phyloP scores from a whole-genome alignment of 2,329 filamentous ascomycete genomes.

The Beauveria australis region DNA sequence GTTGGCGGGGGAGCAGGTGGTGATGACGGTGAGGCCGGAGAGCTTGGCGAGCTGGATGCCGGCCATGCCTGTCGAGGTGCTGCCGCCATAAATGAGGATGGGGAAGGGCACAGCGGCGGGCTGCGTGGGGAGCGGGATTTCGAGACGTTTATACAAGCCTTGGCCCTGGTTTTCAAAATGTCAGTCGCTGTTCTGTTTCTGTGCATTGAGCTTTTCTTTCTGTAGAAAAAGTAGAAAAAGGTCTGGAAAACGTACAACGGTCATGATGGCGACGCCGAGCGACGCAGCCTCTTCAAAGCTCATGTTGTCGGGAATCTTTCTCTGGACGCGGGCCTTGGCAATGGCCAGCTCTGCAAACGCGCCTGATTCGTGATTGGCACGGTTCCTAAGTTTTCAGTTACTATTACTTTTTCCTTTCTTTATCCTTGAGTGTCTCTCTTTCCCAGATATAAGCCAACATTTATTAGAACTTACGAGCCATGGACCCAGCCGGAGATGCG shows the following conservation, averaged over 20 bases:
- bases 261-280: constrained; percentile 31
- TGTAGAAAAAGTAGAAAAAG: too few relatives aligned
- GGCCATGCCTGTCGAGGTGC: constrained; percentile 47
- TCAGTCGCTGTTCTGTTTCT: too few relatives aligned
- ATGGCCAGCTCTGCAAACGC: constrained; percentile 32
- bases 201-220: too few relatives aligned
- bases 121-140: constrained; percentile 36
- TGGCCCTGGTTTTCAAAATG: constrained; percentile 20
- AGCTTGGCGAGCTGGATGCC: constrained; percentile 29
- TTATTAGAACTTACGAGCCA: too few relatives aligned
- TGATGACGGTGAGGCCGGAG: constrained; percentile 25
- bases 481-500: too few relatives aligned
- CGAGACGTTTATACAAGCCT: constrained; percentile 39
- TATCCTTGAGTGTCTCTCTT: too few relatives aligned
- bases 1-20: constrained; percentile 24
- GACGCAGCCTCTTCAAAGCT: constrained; percentile 37
- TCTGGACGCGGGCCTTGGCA: constrained; percentile 31
- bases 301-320: constrained; percentile 36
- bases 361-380: constrained; percentile 26
- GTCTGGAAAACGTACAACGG: constrained; percentile 22
- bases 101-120: constrained; percentile 29
- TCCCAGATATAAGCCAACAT: too few relatives aligned
- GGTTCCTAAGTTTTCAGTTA: constrained; percentile 11
- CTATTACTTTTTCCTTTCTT: too few relatives aligned
- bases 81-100: constrained; percentile 35